Conservation (phyloP, 2,329 filamentous ascomycete species). For the Trichoderma asperellum region DNA sequence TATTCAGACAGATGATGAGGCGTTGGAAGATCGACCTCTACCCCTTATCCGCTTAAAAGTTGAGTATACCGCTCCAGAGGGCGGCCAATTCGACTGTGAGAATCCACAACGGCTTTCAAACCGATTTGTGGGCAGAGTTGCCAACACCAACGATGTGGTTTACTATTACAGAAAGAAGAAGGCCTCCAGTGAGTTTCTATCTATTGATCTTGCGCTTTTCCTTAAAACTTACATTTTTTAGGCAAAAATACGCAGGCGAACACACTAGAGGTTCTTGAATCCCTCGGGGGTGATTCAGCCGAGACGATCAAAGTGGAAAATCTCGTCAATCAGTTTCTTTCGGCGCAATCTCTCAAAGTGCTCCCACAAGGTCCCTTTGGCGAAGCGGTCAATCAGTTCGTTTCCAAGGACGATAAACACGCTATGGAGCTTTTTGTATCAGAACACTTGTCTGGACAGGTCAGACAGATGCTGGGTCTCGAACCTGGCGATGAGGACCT, state of each 20-base stretch:
- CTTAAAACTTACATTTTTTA: conserved; percentile 24
- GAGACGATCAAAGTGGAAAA: conserved; percentile 87
- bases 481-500: conserved; percentile 69
- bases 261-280: conserved; percentile 65
- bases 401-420: conserved; percentile 93
- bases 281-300: conserved; percentile 47
- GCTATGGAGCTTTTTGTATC: conserved; percentile 82
- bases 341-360: conserved; percentile 86
- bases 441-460: conserved; percentile 70
- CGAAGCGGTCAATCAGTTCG: conserved; percentile 89
- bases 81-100: conserved; percentile 84
- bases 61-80: conserved; percentile 84
- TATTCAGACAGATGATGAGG: conserved; percentile 69
- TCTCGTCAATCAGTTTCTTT: conserved; percentile 84
- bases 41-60: conserved; percentile 89
- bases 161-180: conserved; percentile 91
- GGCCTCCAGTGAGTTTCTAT: conserved; percentile 40
- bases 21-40: conserved; percentile 66
- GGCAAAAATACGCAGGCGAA: conserved; percentile 50
- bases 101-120: conserved; percentile 97
- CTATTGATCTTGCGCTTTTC: not conserved
- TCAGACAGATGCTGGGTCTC: conserved; percentile 69
- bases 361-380: conserved; percentile 91
- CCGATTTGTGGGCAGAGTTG: conserved; percentile 85
- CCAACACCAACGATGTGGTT: conserved; percentile 91